phyloP scores from a whole-genome alignment of 1,284 basidiomycete genomes.

The Irpex sp. region DNA sequence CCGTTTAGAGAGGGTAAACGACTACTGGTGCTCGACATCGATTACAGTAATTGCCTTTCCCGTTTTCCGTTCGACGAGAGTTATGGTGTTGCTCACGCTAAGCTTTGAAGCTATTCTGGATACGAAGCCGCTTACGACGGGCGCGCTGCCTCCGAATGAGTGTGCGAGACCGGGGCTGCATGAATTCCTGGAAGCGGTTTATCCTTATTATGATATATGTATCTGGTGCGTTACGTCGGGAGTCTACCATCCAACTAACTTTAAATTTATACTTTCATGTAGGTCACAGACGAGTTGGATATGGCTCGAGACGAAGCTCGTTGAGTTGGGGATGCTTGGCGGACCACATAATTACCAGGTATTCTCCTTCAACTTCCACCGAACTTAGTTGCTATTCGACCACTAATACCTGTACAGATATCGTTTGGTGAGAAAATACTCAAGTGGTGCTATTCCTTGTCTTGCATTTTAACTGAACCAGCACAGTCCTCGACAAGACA shows the following conservation, averaged over 20 bases:
- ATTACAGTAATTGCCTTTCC: slow-evolving; percentile 61
- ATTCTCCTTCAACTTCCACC: slow-evolving; percentile 8
- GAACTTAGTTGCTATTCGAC: not conserved
- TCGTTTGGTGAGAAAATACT: slow-evolving; percentile 44
- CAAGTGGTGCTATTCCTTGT: not conserved
- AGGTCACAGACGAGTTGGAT: slow-evolving; percentile 88
- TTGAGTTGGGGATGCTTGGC: slow-evolving; percentile 85
- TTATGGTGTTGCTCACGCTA: not conserved
- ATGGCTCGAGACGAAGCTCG: slow-evolving; percentile 89
- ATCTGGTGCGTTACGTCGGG: slow-evolving; percentile 48
- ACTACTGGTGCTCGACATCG: slow-evolving; percentile 83
- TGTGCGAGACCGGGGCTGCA: slow-evolving; percentile 83
- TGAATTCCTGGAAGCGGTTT: slow-evolving; percentile 76
- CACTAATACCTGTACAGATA: slow-evolving; percentile 34
- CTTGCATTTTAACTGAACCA: not conserved
- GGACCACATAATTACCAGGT: slow-evolving; percentile 67
- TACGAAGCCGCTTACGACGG: slow-evolving; percentile 76
- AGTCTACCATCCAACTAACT: not conserved
- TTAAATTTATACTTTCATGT: not conserved
- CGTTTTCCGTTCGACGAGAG: not conserved
- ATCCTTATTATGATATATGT: slow-evolving; percentile 82
- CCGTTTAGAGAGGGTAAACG: slow-evolving; percentile 75
- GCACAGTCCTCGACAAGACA: slow-evolving; percentile 74
- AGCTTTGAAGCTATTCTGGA: slow-evolving; percentile 64
- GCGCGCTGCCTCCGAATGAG: slow-evolving; percentile 72